These are phyloP conservation scores for Rubia balearica DNA, from an alignment of 305 asterid genomes.

Conservation along the genomic window DNA sequence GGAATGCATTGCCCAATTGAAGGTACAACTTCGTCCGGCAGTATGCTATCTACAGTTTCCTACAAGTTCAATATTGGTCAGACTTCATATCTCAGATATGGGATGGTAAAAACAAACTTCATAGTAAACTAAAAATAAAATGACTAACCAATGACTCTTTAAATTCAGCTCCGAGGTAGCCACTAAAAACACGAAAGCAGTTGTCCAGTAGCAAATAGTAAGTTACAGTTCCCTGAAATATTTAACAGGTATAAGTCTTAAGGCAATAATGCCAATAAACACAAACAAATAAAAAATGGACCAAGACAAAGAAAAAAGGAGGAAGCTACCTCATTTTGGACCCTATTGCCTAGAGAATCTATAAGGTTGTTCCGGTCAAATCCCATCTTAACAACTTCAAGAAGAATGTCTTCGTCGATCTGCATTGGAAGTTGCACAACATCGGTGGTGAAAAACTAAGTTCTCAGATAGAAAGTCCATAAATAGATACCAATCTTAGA, in stretches of 20 bases:
- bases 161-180: slow-evolving; percentile 93
- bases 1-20: slow-evolving; percentile 54
- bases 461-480: not conserved
- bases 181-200: slow-evolving; percentile 70
- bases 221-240: slow-evolving; percentile 83
- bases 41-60: slow-evolving; percentile 48
- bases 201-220: slow-evolving; percentile 89
- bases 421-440: slow-evolving; percentile 27
- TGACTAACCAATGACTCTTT: slow-evolving; percentile 61
- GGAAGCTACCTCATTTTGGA: slow-evolving; percentile 68
- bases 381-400: slow-evolving; percentile 81
- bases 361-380: slow-evolving; percentile 56
- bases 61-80: slow-evolving; percentile 13
- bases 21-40: slow-evolving; percentile 42
- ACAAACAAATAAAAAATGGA: slow-evolving; percentile 8
- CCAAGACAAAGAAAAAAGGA: not conserved
- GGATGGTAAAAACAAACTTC: slow-evolving; percentile 12
- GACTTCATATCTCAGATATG: not conserved
- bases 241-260: slow-evolving; percentile 19
- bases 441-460: not conserved
- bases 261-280: slow-evolving; percentile 11
- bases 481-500: not conserved
- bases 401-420: slow-evolving; percentile 95
- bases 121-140: slow-evolving; percentile 10
- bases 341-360: slow-evolving; percentile 77